phyloP scores from a whole-genome alignment of 768 basidiomycete species.

The Tubosaeta brunneosetosa region DNA sequence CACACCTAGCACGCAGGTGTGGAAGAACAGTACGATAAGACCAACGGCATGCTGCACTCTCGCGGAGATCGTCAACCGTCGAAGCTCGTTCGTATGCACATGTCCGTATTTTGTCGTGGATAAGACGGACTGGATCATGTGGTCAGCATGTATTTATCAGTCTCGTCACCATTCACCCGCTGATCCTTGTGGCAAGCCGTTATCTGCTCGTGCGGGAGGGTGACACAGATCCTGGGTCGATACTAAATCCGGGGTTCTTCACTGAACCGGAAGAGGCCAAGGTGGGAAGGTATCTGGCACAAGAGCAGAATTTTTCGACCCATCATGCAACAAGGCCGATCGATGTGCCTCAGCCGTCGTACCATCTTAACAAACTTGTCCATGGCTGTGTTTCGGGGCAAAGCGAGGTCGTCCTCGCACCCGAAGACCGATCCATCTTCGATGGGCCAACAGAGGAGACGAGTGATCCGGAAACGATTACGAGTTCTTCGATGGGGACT shows the following conservation, averaged over 20 bases:
- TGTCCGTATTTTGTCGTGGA: neutral
- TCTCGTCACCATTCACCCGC: neutral
- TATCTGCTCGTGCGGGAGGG: neutral
- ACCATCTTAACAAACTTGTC: neutral
- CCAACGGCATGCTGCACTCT: neutral
- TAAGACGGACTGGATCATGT: neutral
- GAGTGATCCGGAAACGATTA: neutral
- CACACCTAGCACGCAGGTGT: neutral
- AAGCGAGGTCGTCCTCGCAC: constrained; percentile 22
- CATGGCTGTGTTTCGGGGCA: constrained; percentile 38
- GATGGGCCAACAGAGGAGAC: neutral
- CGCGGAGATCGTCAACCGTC: neutral
- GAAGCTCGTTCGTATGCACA: neutral
- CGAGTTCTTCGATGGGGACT: neutral
- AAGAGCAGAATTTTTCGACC: neutral
- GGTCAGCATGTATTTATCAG: neutral
- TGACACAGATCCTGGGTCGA: neutral
- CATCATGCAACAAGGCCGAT: neutral
- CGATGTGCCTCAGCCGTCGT: neutral
- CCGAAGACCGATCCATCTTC: neutral
- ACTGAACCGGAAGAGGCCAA: neutral
- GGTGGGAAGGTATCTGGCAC: neutral
- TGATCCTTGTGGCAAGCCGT: neutral
- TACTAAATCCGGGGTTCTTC: too few species aligned
- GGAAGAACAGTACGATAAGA: neutral